Base-by-base conservation (phyloP, 208 protist species). In the Porcisia hertigi region DNA sequence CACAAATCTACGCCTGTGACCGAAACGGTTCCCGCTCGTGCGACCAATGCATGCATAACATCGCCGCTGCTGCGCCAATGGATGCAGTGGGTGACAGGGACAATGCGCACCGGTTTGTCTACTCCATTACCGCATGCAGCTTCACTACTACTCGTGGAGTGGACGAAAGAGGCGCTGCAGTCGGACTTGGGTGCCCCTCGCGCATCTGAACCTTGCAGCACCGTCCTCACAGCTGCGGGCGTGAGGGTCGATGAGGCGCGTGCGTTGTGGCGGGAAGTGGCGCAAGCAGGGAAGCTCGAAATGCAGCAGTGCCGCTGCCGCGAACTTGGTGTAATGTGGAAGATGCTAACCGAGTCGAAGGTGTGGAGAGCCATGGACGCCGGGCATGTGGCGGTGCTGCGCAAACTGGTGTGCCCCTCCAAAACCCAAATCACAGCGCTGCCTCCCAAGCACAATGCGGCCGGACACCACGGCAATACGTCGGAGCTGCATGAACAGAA, bases 121-220 rank as follows among this genome's bases (percentile, higher is more conserved):
- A 53, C 57, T 54, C 75, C 57, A 2, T 81, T 94, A 52, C 87
- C 90, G 0, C 75, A 73, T 53, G 73, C 59, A 16, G 82, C 73
- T 12, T 90, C 90, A 16, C 77, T 92, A 30, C 60, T 86, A n/a
- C 54, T 94, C 7, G 77, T 94, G 49, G 90, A 91, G 45, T 81
- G 77, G 59, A 76, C 88, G 71, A 92, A 87, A 63, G 45, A 23
- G 58, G 76, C 73, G 30, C 49, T 75, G 55, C 47, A 39, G 76
- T 3, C 49, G 62, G 52, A 25, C 36, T 49, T 11, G 54, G 11
- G 25, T 65, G 58, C 6, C 59, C 58, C 47, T 57, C 41, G 30
- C 20, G 45, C n/a, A 69, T n/a, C 58, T 55, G 23, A 20, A n/a
- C 25, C 0, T 69, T 18, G 18, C 63, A 49, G 39, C 41, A 30